Base-by-base conservation (phyloP, 805 yeast genomes). In the Metschnikowia lachancei region DNA sequence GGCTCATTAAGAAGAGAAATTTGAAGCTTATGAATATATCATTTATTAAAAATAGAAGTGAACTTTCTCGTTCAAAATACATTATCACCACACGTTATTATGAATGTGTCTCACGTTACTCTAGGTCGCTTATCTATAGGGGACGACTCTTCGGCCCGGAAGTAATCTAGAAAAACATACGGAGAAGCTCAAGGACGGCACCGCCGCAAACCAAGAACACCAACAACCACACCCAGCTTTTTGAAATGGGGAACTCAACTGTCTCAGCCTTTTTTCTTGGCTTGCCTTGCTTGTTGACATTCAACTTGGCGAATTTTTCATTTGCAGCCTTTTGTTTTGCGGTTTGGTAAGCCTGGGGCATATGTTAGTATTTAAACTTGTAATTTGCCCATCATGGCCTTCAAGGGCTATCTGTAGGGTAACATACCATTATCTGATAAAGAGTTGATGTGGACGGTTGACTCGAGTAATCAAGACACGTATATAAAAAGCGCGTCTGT, bases 311-410 rank as follows among this genome's bases (percentile, higher is more conserved):
- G 65, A 82, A 92, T 64, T 83, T 87, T 59, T 78, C 79, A 66
- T 91, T 91, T n/a, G 96, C 96, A 45, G 79, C 74, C 69, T 91
- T 84, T 70, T 91, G 96, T 59, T 78, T 82, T 47, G 94, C 91
- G 19, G 96, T 85, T 75, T 90, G 97, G 28, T 74, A 60, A 52
- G 87, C 87, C 91, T 74, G 26, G 22, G 7, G 17, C 16, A 6
- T 12, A 8, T n/a, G 43, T 38, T 44, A 44, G 35, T 44, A 18
- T 16, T 10, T 26, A 10, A 8, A 12, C 3, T 26, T 5, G 3
- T 26, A 3, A 26, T 26, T 19, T 8, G 17, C 2, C 17, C 10
- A 30, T n/a, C 4, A n/a, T 5, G n/a, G 17, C 33, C 33, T 14
- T 30, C 17, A 30, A 30, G n/a, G 17, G 33, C 10, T 17, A 2